Conservation (phyloP, 768 basidiomycete genomes). For the Cytidiella melzeri region DNA sequence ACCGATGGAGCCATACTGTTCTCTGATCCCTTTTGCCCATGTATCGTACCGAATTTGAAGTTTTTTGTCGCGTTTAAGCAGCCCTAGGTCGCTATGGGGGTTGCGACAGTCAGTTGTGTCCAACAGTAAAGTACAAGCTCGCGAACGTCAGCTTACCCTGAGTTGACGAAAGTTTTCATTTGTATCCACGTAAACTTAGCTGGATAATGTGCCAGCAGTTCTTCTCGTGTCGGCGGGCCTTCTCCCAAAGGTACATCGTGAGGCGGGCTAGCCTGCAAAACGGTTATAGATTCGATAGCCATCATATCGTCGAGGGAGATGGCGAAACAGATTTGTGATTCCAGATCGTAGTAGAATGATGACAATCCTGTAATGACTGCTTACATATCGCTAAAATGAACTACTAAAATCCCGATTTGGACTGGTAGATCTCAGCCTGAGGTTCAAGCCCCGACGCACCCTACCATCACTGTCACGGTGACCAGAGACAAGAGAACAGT, state of each 20-base stretch:
- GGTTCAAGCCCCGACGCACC: no score
- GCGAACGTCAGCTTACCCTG: constrained; percentile 57
- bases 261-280: neutral
- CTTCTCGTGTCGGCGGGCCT: constrained; percentile 64
- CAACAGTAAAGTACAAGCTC: no score
- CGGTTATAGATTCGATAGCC: constrained; percentile 2
- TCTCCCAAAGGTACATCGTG: constrained; percentile 19
- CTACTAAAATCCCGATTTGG: no score
- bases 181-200: constrained; percentile 72
- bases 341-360: constrained; percentile 12
- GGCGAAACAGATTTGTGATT: constrained; percentile 11
- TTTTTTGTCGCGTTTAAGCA: constrained; percentile 65
- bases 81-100: constrained; percentile 60
- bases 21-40: constrained; percentile 51
- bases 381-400: neutral
- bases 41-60: constrained; percentile 63
- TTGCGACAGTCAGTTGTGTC: no score
- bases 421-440: no score
- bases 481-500: no score
- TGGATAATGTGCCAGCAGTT: constrained; percentile 64
- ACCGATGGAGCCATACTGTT: constrained; percentile 64
- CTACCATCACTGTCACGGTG: no score
- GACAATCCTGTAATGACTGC: no score
- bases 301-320: constrained; percentile 12
- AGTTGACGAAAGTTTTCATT: constrained; percentile 71